Conservation (phyloP, 495 filamentous ascomycete genomes). For the Aspergillus taichungensis region DNA sequence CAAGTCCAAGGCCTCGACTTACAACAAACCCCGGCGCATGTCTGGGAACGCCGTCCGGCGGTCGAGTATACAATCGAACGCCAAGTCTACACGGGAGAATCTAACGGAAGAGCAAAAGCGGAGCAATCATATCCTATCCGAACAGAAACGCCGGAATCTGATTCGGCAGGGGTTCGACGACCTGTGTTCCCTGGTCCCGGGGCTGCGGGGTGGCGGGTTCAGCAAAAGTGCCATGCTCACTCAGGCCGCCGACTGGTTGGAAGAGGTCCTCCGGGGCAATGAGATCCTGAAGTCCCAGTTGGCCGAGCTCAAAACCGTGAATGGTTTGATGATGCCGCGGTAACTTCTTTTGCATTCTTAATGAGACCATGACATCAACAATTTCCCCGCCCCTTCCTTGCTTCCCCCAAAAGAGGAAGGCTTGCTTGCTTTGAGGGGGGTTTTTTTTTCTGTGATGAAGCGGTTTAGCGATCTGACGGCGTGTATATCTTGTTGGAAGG, state of each 20-base stretch:
- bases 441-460: slow-evolving; percentile 4
- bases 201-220: slow-evolving; percentile 56
- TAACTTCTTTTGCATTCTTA: slow-evolving; percentile 12
- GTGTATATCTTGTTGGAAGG: slow-evolving; percentile 4
- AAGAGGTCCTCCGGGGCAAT: slow-evolving; percentile 61
- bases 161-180: slow-evolving; percentile 74
- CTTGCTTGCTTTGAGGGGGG: not conserved
- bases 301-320: slow-evolving; percentile 32
- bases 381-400: not conserved
- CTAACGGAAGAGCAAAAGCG: slow-evolving; percentile 77
- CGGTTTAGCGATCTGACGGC: slow-evolving; percentile 11
- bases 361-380: slow-evolving; percentile 17
- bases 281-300: slow-evolving; percentile 39
- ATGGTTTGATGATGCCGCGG: slow-evolving; percentile 36
- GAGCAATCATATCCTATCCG: slow-evolving; percentile 80
- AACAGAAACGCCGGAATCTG: slow-evolving; percentile 73
- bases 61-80: slow-evolving; percentile 18
- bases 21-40: slow-evolving; percentile 19
- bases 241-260: slow-evolving; percentile 64
- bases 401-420: not conserved
- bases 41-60: slow-evolving; percentile 28
- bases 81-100: slow-evolving; percentile 59
- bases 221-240: slow-evolving; percentile 73
- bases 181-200: slow-evolving; percentile 61
- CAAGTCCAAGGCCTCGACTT: slow-evolving; percentile 38